Base-by-base conservation (phyloP, 2,329 filamentous ascomycete genomes). In the Pseudogymnoascus sp. region DNA sequence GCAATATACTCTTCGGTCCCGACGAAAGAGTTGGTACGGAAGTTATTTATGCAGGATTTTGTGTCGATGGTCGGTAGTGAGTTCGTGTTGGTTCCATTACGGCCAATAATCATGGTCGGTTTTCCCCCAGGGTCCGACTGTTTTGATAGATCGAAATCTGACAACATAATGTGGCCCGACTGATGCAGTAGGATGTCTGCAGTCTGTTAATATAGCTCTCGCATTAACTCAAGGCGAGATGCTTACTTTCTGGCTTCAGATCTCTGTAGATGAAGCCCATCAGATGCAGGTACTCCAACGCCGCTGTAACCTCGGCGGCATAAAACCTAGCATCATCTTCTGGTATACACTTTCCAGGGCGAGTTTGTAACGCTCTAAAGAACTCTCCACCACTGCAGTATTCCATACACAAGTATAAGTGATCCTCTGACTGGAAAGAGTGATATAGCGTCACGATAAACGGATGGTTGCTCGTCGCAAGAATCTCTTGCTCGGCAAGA, bases 211-310 rank as follows among this genome's bases (percentile, higher is more conserved):
- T 68, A 62, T 20, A 14, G 38, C 35, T 33, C 18, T 53, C 39
- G 39, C 38, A 65, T 57, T 68, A 64, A 64, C 39, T 20, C 53
- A 62, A 64, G 25, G 12, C 30, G 12, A 22, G n/a, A 30, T 63
- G 81, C 90, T 69, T 80, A 96, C 92, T 90, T 77, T 99, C 94
- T 66, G 94, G 94, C 77, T 99, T 99, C 70, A 99, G 74, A 76
- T 99, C 94, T 68, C 94, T 87, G 76, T 99, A 99, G 66, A 99
- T 99, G 77, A 99, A 99, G 25, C 94, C 94, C 94, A 99, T 99
- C 65, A 99, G 78, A 77, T 99, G 94, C 58, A 99, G 82, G 69
- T 99, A 99, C 73, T 99, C 94, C 62, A 99, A 76, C 4, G 94
- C 94, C 58, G 94, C 94, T 33, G 92, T 99, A 39, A 99, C 94